These are phyloP conservation scores for Lanmaoa rubissima DNA, from an alignment of 768 basidiomycete species.

Conservation along the genomic window DNA sequence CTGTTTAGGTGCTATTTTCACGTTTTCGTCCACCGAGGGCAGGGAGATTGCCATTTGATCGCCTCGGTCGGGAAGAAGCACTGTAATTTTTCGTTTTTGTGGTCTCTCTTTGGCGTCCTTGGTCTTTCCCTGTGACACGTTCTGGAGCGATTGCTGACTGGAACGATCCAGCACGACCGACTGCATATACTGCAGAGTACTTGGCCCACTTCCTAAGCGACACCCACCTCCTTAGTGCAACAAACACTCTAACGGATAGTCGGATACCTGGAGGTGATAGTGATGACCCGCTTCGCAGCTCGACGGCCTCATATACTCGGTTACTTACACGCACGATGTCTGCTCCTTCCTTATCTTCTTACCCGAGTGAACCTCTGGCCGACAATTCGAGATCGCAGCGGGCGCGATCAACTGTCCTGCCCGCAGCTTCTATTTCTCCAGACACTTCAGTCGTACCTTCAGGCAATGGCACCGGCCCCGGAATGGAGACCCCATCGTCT, in stretches of 20 bases:
- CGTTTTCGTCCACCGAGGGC: background rate
- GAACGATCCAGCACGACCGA: slow-evolving; percentile 3
- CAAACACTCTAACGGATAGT: background rate
- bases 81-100: background rate
- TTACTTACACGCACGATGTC: background rate
- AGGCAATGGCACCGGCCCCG: too few species aligned
- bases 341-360: background rate
- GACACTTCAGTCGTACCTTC: background rate
- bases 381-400: background rate
- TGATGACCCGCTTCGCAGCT: background rate
- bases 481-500: background rate
- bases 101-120: background rate
- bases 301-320: background rate
- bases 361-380: background rate
- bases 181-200: slow-evolving; percentile 1
- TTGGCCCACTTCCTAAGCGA: background rate
- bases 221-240: background rate
- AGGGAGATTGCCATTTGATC: background rate
- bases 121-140: background rate
- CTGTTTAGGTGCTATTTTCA: too few species aligned
- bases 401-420: background rate
- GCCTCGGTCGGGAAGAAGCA: too few species aligned
- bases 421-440: background rate
- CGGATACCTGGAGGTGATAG: background rate
- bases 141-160: slow-evolving; percentile 4